These are phyloP conservation scores for Wickerhamomyces queroliae DNA, from an alignment of 805 yeast genomes.

Conservation along the genomic window DNA sequence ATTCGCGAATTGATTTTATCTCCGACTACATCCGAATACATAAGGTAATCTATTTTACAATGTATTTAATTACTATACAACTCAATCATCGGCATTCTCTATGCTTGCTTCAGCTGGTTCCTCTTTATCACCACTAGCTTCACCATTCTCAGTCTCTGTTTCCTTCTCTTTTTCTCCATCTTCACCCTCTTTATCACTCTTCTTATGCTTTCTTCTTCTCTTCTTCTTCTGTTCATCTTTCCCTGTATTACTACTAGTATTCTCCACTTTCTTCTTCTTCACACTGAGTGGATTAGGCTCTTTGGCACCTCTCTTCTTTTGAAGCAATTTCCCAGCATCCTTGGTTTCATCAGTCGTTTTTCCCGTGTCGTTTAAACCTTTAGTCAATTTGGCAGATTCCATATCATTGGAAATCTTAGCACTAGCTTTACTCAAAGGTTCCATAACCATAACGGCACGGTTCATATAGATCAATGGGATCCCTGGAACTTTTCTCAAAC, in stretches of 20 bases:
- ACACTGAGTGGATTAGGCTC: conserved; percentile 90
- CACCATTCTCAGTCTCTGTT: background rate
- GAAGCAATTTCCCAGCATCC: conserved; percentile 17
- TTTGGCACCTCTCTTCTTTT: conserved; percentile 64
- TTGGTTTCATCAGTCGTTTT: conserved; percentile 37
- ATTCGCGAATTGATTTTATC: no score
- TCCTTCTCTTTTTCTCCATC: conserved; percentile 11
- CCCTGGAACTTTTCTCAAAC: conserved; percentile 76
- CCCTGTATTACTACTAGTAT: conserved; percentile 12
- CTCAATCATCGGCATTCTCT: no score
- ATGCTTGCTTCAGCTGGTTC: background rate
- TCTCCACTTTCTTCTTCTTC: conserved; percentile 55
- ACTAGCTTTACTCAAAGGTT: conserved; percentile 79
- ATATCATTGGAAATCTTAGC: conserved; percentile 37
- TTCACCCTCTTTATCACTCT: conserved; percentile 4
- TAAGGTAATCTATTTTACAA: no score
- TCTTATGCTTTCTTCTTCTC: conserved; percentile 17
- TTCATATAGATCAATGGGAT: conserved; percentile 84
- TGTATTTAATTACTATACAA: no score
- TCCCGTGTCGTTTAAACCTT: conserved; percentile 69
- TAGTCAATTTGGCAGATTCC: conserved; percentile 65
- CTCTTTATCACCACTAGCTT: background rate
- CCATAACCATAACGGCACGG: conserved; percentile 93
- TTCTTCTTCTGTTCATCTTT: conserved; percentile 11
- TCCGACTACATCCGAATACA: no score